A percentile compares a stretch with the other conserved stretches of the same genome.
phyloP scores from a whole-genome alignment of 352 stramenopile species.

The Thalassiosira exigua region DNA sequence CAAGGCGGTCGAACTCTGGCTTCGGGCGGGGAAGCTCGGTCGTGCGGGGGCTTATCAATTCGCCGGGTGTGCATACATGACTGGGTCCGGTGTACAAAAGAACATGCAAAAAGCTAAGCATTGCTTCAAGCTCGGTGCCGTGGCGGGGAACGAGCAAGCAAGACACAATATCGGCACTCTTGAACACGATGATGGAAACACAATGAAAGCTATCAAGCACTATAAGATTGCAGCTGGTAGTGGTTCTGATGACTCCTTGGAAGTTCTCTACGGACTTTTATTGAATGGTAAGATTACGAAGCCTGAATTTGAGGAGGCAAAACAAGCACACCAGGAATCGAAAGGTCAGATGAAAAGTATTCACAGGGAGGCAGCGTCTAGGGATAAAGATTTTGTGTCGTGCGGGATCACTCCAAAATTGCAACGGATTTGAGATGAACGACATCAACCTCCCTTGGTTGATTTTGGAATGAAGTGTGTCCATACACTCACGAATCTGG shows the following conservation, averaged over 20 bases:
- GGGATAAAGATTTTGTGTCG: too few species aligned
- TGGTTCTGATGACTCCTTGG: conserved; percentile 16
- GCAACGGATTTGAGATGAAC: too few species aligned
- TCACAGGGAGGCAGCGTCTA: conserved; percentile 6
- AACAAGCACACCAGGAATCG: conserved; percentile 28
- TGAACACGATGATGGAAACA: not conserved
- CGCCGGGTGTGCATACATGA: not conserved
- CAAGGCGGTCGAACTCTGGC: not conserved
- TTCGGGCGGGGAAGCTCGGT: not conserved
- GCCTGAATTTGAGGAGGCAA: conserved; percentile 7
- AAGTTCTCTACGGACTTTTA: conserved; percentile 9
- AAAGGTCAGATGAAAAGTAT: conserved; percentile 26
- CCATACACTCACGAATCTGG: too few species aligned
- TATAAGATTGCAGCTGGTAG: conserved; percentile 16
- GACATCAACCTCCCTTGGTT: too few species aligned
- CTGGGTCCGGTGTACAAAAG: not conserved
- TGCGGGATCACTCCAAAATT: too few species aligned
- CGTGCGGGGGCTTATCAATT: not conserved
- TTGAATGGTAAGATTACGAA: conserved; percentile 15
- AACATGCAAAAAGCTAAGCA: conserved; percentile 14
- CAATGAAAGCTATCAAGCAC: conserved; percentile 12
- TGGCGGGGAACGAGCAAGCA: not conserved
- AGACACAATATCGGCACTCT: conserved; percentile 5
- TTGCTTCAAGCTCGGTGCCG: conserved; percentile 11
- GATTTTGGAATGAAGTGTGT: too few species aligned